These are phyloP conservation scores for Gaeumannomyces tritici DNA, from an alignment of 2,329 filamentous ascomycete genomes.

Conservation along the genomic window DNA sequence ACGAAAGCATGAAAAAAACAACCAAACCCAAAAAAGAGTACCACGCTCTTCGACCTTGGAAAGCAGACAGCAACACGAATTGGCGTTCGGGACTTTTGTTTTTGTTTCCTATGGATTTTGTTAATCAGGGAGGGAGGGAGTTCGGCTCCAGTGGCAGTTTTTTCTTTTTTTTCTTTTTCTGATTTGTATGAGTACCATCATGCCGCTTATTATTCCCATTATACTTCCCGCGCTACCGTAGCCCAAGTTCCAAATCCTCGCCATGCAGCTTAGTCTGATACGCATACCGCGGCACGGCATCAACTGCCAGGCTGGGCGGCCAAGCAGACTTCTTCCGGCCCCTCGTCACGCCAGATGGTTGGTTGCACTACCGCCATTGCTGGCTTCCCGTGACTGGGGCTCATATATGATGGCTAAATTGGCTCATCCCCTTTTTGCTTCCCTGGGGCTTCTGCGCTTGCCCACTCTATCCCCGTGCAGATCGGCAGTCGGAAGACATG, in stretches of 20 bases:
- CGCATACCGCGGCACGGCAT: neutral
- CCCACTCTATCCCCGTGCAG: neutral
- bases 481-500: neutral
- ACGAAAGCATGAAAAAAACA: neutral
- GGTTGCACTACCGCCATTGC: neutral
- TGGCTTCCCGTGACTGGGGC: neutral
- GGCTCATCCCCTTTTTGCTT: no score
- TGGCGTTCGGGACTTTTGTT: neutral
- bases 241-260: no score
- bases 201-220: neutral
- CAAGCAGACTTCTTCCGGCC: neutral
- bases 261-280: no score
- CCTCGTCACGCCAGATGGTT: neutral
- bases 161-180: neutral
- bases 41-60: neutral
- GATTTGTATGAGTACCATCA: neutral
- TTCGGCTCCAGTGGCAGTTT: neutral
- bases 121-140: neutral
- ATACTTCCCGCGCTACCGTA: neutral
- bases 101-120: conserved; percentile 1
- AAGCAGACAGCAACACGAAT: neutral
- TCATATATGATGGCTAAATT: neutral
- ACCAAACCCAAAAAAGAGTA: neutral
- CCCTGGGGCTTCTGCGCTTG: neutral
- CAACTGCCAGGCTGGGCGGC: no score